Evolutionary conservation across 805 yeast species (phyloP), one percentile per base, ranked within the genome.

Genomic region (Metschnikowia chrysomelidarum): DNA sequence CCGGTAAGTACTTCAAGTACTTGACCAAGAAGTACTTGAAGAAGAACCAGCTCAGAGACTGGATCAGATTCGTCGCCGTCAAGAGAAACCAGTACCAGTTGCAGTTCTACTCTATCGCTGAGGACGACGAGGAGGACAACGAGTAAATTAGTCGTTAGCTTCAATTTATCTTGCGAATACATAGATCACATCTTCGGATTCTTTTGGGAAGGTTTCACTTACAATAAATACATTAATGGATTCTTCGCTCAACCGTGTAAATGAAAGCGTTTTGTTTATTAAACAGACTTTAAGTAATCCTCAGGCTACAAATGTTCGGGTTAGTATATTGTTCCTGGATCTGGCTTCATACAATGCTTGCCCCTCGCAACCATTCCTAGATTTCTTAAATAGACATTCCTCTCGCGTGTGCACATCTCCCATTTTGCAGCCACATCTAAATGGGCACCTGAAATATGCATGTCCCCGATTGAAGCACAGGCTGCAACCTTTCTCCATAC

Each of bases 1-100:
- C 97, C 57, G 99, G 98, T 77, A 91, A 94, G 79, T 93, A 93
- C 95, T 83, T 91, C 72, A 93, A 94, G 81, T 93, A 93, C 94
- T 79, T 93, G 70, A 87, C 98, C 66, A 94, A 93, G 88, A 91
- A 95, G 81, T 93, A 87, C 93, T 87, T 93, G 76, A 94, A 91
- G 95, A 93, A 93, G 87, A 87, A 89, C 91, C 95, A 87, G 77
- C 86, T 91, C 79, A 88, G 97, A 81, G 98, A 93, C 80, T 91
- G 98, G 98, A 89, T 91, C 75, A 93, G 98, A 82, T 89, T 91
- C 65, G 96, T 91, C 56, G 86, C 98, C 54, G 82, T 84, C 66
- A 84, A 88, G 78, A 85, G 86, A 75, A 87, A 89, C 83, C 82
- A 80, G 72, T 93, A 93, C 87, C 85, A 85, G 73, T 81, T 91